These are phyloP conservation scores for Rubus parviflorus DNA, from an alignment of 306 rosid genomes.

Conservation along the genomic window DNA sequence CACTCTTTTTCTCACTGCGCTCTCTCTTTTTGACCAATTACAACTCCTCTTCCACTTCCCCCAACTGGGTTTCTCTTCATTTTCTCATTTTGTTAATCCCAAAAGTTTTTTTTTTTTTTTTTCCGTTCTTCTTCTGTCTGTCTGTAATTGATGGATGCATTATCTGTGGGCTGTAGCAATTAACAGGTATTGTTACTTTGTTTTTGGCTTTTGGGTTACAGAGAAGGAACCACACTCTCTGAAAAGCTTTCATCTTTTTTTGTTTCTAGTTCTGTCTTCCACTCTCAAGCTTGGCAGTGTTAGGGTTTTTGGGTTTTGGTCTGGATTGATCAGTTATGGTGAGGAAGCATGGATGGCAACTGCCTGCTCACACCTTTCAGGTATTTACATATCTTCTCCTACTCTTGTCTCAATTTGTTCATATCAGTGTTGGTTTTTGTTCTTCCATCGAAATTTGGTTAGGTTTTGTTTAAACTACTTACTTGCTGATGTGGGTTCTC, in stretches of 20 bases:
- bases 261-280: constrained; percentile 16
- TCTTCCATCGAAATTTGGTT: constrained; percentile 5
- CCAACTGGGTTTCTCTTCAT: not conserved
- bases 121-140: not conserved
- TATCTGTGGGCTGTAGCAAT: constrained; percentile 8
- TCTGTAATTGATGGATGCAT: constrained; percentile 1
- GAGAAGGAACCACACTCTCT: not conserved
- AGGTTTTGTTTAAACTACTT: constrained; percentile 41
- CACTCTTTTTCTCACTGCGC: not conserved
- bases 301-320: constrained; percentile 31
- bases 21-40: not conserved
- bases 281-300: constrained; percentile 11
- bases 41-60: not conserved
- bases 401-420: not conserved
- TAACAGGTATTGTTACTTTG: constrained; percentile 6
- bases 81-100: not conserved
- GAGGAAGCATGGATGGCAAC: constrained; percentile 96
- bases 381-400: constrained; percentile 23
- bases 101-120: not conserved
- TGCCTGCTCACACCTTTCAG: constrained; percentile 99
- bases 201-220: constrained; percentile 32
- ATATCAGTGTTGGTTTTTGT: not conserved
- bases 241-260: not conserved
- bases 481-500: constrained; percentile 11
- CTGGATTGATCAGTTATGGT: constrained; percentile 56